These are phyloP conservation scores for Ophiostoma australiae DNA, from an alignment of 2,329 filamentous ascomycete genomes.

Conservation along the genomic window DNA sequence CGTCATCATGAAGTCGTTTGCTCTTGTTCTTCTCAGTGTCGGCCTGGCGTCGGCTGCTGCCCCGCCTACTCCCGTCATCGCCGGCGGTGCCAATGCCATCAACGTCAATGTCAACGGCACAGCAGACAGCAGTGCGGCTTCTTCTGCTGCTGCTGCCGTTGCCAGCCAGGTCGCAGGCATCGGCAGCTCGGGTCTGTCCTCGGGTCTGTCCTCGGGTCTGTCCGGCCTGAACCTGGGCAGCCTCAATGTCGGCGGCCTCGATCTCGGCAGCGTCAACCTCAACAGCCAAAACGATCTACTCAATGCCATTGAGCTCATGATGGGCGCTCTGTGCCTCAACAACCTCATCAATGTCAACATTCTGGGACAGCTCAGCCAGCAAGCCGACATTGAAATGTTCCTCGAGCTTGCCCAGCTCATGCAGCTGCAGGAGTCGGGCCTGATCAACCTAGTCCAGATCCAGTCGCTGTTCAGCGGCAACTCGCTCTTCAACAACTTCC, in stretches of 20 bases:
- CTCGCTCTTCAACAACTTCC: slow-evolving; percentile 27
- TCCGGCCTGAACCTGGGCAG: slow-evolving; percentile 22
- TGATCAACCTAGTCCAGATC: slow-evolving; percentile 31
- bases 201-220: slow-evolving; percentile 18
- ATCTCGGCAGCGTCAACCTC: slow-evolving; percentile 33
- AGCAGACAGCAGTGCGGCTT: slow-evolving; percentile 16
- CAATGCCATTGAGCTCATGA: slow-evolving; percentile 33
- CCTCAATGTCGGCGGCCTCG: slow-evolving; percentile 30
- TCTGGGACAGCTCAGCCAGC: slow-evolving; percentile 28
- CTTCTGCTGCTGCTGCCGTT: neutral
- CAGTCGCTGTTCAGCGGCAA: slow-evolving; percentile 33
- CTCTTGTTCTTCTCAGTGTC: slow-evolving; percentile 29
- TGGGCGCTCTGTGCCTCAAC: slow-evolving; percentile 32
- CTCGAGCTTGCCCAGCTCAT: slow-evolving; percentile 34
- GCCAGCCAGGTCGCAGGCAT: neutral
- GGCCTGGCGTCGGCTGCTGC: slow-evolving; percentile 32
- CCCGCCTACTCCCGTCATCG: slow-evolving; percentile 14
- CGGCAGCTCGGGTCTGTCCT: slow-evolving; percentile 9
- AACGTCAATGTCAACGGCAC: slow-evolving; percentile 18
- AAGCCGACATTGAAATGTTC: slow-evolving; percentile 33
- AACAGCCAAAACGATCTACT: slow-evolving; percentile 31
- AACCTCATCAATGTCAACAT: slow-evolving; percentile 29
- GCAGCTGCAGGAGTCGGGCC: slow-evolving; percentile 33
- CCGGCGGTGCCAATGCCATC: slow-evolving; percentile 15
- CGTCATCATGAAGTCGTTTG: neutral